These are phyloP conservation scores for Solanum lycopersicoides DNA, from an alignment of 257 asterid species.

Conservation along the genomic window DNA sequence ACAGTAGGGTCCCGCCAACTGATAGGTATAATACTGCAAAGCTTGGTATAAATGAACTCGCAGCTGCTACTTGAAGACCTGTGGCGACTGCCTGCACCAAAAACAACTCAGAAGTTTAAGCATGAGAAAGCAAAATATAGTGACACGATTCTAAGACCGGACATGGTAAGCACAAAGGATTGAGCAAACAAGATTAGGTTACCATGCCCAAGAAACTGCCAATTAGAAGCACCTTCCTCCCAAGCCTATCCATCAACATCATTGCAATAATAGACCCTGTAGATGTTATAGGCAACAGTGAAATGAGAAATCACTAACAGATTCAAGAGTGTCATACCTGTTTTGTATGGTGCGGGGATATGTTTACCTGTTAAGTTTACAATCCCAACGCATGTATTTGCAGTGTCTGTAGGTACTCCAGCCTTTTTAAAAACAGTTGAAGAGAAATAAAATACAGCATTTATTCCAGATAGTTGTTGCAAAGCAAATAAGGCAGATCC, in stretches of 20 bases:
- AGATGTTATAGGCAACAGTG: constrained; percentile 4
- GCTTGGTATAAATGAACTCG: constrained; percentile 31
- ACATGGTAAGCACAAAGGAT: background rate
- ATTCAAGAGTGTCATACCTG: background rate
- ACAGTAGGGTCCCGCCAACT: constrained; percentile 84
- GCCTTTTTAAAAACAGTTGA: constrained; percentile 83
- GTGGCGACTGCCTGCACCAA: constrained; percentile 54
- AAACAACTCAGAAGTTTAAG: background rate
- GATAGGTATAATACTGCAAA: constrained; percentile 42
- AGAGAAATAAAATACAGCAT: constrained; percentile 95
- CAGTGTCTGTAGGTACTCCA: constrained; percentile 80
- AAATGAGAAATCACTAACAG: background rate
- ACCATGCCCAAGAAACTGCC: constrained; percentile 97
- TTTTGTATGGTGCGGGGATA: background rate
- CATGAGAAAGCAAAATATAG: background rate
- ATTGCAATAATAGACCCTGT: constrained; percentile 76
- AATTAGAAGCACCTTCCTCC: constrained; percentile 82
- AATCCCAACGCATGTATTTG: constrained; percentile 71
- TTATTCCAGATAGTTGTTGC: constrained; percentile 93
- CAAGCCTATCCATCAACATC: constrained; percentile 88
- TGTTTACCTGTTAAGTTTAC: constrained; percentile 69
- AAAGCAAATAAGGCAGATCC: constrained; percentile 72
- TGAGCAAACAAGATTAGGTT: constrained; percentile 30
- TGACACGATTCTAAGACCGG: background rate
- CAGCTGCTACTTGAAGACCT: constrained; percentile 67